These are phyloP conservation scores for Xerocomellus dryophilus DNA, from an alignment of 768 basidiomycete genomes.

Conservation along the genomic window DNA sequence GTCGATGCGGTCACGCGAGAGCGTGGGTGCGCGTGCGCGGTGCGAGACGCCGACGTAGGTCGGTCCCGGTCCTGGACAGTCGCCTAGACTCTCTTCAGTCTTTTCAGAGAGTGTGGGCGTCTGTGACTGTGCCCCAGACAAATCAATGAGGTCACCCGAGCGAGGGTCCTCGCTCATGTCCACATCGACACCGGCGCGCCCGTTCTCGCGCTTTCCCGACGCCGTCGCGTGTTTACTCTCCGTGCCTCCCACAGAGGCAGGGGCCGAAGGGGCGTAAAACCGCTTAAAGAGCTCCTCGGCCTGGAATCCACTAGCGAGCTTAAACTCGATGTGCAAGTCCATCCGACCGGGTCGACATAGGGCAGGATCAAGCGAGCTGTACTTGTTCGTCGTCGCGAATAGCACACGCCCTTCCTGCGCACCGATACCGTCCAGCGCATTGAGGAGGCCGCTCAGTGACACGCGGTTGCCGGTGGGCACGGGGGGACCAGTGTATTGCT, in stretches of 20 bases:
- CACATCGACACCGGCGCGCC: neutral
- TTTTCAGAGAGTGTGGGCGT: conserved; percentile 16
- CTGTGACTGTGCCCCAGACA: conserved; percentile 3
- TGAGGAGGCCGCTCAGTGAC: conserved; percentile 71
- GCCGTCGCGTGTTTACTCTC: neutral
- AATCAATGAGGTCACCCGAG: conserved; percentile 19
- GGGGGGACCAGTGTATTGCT: conserved; percentile 5
- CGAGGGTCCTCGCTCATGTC: neutral
- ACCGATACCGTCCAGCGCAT: conserved; percentile 75
- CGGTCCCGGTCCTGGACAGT: neutral
- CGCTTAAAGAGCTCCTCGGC: conserved; percentile 60
- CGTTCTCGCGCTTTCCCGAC: neutral
- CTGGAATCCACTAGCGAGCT: conserved; percentile 68
- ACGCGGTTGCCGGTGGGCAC: conserved; percentile 36
- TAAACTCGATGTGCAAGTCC: conserved; percentile 77
- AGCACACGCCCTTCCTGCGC: conserved; percentile 82
- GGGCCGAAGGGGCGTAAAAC: conserved; percentile 55
- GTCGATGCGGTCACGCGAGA: conserved; percentile 40
- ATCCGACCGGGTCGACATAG: conserved; percentile 76
- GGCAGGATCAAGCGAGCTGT: conserved; percentile 65
- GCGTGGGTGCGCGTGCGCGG: conserved; percentile 35
- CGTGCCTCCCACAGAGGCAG: neutral
- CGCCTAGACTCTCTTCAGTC: neutral
- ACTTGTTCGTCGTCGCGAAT: conserved; percentile 79
- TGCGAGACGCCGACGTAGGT: conserved; percentile 26